Evolutionary conservation across 148 eudicot genomes (phyloP).

Genomic region (Agrostemma githago): DNA sequence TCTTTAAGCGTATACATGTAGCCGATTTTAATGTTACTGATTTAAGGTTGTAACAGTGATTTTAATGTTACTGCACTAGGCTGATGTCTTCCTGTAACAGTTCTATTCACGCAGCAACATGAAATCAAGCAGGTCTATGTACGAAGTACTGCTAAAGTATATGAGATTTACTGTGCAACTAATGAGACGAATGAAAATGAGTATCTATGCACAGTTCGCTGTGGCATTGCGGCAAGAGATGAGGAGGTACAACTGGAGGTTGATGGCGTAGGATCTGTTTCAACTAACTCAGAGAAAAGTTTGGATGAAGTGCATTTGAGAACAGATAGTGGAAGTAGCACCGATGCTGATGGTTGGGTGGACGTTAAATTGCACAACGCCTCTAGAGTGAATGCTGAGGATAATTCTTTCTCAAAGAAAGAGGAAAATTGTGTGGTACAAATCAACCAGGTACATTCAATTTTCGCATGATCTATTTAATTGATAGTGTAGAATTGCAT

Average conservation of each 20-base stretch:
- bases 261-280: constrained; percentile 29
- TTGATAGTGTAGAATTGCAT: background rate
- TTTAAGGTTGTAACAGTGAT: background rate
- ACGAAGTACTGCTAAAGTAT: constrained; percentile 77
- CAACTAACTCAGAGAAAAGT: constrained; percentile 26
- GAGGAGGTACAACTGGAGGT: constrained; percentile 36
- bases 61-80: background rate
- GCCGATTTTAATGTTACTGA: background rate
- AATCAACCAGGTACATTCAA: constrained; percentile 39
- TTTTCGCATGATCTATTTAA: background rate
- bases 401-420: constrained; percentile 20
- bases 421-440: constrained; percentile 18
- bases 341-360: constrained; percentile 80
- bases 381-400: constrained; percentile 24
- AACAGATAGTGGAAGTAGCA: constrained; percentile 32
- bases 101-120: constrained; percentile 53
- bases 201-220: constrained; percentile 86
- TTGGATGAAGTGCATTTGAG: constrained; percentile 24
- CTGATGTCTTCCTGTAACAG: constrained; percentile 34
- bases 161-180: constrained; percentile 69
- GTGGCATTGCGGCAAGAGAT: constrained; percentile 55
- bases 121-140: constrained; percentile 77
- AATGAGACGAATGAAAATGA: constrained; percentile 39
- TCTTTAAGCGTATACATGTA: background rate
- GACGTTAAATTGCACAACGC: constrained; percentile 56